Conservation (phyloP, 1,139 yeast genomes). For the Pichia sp. region DNA sequence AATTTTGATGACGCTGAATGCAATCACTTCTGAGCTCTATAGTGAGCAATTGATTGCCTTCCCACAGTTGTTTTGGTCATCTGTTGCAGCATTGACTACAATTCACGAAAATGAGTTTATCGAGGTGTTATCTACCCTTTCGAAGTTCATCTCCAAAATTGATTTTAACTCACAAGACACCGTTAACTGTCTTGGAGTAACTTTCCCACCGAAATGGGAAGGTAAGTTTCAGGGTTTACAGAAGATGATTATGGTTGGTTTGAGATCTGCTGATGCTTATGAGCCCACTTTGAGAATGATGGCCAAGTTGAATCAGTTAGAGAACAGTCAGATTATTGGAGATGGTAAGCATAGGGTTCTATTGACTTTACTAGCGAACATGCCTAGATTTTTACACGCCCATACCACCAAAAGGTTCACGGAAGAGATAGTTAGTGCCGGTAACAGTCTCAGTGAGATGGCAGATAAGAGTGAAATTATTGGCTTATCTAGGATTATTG, state of each 20-base stretch:
- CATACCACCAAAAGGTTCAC: slow-evolving; percentile 50
- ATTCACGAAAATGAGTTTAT: slow-evolving; percentile 90
- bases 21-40: slow-evolving; percentile 78
- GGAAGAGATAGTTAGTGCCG: slow-evolving; percentile 51
- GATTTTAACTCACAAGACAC: slow-evolving; percentile 84
- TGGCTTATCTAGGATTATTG: slow-evolving; percentile 63
- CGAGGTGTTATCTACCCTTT: slow-evolving; percentile 74
- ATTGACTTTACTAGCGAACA: slow-evolving; percentile 64
- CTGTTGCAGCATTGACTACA: slow-evolving; percentile 86
- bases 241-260: slow-evolving; percentile 68
- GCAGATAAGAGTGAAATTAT: slow-evolving; percentile 53
- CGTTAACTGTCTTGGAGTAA: slow-evolving; percentile 70
- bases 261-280: slow-evolving; percentile 74
- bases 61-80: slow-evolving; percentile 95
- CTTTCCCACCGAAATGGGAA: slow-evolving; percentile 95
- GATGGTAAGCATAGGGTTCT: slow-evolving; percentile 63
- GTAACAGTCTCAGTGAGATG: slow-evolving; percentile 49
- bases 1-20: slow-evolving; percentile 89
- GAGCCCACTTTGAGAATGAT: slow-evolving; percentile 70
- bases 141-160: slow-evolving; percentile 78
- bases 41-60: slow-evolving; percentile 73
- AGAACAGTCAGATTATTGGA: slow-evolving; percentile 74
- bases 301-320: slow-evolving; percentile 60
- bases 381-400: slow-evolving; percentile 82
- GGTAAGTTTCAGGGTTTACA: slow-evolving; percentile 89